A percentile compares a stretch with the other conserved stretches of the same genome.
Conservation (phyloP, 805 yeast species). For the Starmerella etchellsii region DNA sequence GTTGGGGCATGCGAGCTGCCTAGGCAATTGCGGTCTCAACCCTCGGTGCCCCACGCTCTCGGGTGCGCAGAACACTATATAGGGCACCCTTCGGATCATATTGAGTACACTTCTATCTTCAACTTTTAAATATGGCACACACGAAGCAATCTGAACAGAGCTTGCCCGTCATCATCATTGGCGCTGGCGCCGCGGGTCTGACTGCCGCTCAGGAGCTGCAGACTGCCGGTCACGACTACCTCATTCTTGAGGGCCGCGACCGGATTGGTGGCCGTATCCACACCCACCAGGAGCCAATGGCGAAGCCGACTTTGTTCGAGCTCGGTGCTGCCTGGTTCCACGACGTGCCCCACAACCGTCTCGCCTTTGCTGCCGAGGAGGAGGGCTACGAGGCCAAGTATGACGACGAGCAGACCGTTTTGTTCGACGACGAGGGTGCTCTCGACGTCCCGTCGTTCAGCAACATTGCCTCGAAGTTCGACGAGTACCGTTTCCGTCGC, state of each 20-base stretch:
- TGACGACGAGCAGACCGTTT: constrained; percentile 18
- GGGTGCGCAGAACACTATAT: too few species aligned
- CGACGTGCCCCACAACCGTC: constrained; percentile 18
- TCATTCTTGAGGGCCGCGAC: constrained; percentile 25
- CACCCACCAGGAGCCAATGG: constrained; percentile 12
- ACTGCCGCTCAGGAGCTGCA: constrained; percentile 24
- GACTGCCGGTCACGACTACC: constrained; percentile 16
- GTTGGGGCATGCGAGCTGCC: too few species aligned
- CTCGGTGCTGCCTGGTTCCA: constrained; percentile 25
- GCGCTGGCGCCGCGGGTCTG: constrained; percentile 28
- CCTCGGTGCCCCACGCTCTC: too few species aligned
- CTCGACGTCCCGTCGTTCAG: constrained; percentile 11
- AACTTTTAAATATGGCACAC: too few species aligned
- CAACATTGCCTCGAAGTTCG: constrained; percentile 11
- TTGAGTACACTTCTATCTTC: too few species aligned
- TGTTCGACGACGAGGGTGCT: constrained; percentile 16
- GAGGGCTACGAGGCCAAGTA: constrained; percentile 12
- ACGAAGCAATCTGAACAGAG: not conserved
- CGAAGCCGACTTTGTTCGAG: constrained; percentile 16
- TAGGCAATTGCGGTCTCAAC: too few species aligned
- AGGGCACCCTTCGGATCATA: too few species aligned
- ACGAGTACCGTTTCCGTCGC: constrained; percentile 11
- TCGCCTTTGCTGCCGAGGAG: constrained; percentile 16
- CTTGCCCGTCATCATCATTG: constrained; percentile 21
- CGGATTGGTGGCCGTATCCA: constrained; percentile 26